Evolutionary conservation across 2,329 filamentous ascomycete species (phyloP), one percentile per base, ranked within the genome.

Genomic region (Alternaria alternata): DNA sequence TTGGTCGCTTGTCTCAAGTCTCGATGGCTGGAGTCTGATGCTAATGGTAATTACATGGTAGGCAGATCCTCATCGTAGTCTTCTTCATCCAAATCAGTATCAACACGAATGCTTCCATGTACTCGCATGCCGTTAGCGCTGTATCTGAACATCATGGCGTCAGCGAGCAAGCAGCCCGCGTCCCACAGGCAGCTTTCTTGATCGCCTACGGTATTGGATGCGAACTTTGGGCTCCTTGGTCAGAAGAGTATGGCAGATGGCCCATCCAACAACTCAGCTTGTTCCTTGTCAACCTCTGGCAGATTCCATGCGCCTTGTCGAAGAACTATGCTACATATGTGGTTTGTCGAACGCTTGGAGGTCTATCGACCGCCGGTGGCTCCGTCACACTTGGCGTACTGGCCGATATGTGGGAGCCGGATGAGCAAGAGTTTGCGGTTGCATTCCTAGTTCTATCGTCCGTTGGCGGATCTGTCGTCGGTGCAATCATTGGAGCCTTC

Each of bases 381-480:
- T 86, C 86, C 5, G 87, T 89, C 39, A 89, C 87, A 0, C 78
- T 89, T 2, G 87, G 87, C n/a, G 85, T 89, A 71, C 82, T 89
- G 4, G 87, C 87, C 2, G 87, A 89, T 62, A 83, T 89, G 81
- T 89, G 84, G 75, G 79, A 83, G 51, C 78, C 85, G 0, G 84
- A 85, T 43, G 78, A 84, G 7, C 87, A 88, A 62, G 85, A 88
- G 67, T 85, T 83, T 64, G 85, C 87, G 1, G 82, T 89, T 8
- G 86, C 86, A 0, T 89, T 85, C 59, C 82, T 89, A 61, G 84
- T 88, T 5, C 73, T 86, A 22, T 85, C 84, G 1, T 87, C 84
- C 1, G 85, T 87, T 7, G 81, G 82, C 1, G 86, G 85, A 0
- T 85, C 85, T 0, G 81, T 85, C 3, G 78, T 87, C 14, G 85